These are phyloP conservation scores for Xylaria curta DNA, from an alignment of 495 filamentous ascomycete genomes.

Conservation along the genomic window DNA sequence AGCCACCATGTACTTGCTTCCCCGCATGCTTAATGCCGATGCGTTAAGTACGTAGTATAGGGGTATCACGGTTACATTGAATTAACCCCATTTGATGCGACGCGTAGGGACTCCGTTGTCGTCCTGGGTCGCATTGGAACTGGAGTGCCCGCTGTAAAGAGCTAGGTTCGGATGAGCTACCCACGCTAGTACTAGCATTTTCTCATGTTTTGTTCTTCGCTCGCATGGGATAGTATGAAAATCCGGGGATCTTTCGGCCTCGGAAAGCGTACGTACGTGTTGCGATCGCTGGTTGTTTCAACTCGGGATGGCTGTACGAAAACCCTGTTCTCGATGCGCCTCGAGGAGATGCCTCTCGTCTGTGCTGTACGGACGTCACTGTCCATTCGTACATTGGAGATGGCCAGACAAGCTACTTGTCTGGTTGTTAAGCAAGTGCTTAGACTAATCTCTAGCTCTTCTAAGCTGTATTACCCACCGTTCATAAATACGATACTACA, in stretches of 20 bases:
- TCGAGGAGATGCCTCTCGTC: constrained; percentile 8
- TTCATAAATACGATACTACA: too few species aligned
- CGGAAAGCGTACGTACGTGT: not conserved
- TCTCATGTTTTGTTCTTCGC: constrained; percentile 1
- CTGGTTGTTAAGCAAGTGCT: not conserved
- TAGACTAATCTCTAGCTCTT: not conserved
- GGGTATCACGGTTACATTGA: constrained; percentile 2
- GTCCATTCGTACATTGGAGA: not conserved
- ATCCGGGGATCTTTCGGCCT: not conserved
- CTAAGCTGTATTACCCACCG: constrained; percentile 2
- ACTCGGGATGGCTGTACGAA: not conserved
- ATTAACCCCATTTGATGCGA: not conserved
- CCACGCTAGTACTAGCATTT: not conserved
- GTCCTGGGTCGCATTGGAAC: not conserved
- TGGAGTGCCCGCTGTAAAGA: not conserved
- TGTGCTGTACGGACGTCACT: constrained; percentile 12
- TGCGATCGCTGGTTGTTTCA: not conserved
- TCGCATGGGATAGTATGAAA: not conserved
- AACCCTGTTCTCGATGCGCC: constrained; percentile 12
- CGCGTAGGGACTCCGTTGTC: constrained; percentile 10
- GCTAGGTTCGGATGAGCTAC: constrained; percentile 1
- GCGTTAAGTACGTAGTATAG: not conserved
- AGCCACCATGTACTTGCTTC: not conserved
- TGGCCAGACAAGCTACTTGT: not conserved
- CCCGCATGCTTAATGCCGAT: constrained; percentile 6